Percentiles rank a stretch among this genome's conserved stretches.
These are phyloP conservation scores for Mycena citricolor DNA, from an alignment of 1,284 basidiomycete genomes.

Conservation along the genomic window DNA sequence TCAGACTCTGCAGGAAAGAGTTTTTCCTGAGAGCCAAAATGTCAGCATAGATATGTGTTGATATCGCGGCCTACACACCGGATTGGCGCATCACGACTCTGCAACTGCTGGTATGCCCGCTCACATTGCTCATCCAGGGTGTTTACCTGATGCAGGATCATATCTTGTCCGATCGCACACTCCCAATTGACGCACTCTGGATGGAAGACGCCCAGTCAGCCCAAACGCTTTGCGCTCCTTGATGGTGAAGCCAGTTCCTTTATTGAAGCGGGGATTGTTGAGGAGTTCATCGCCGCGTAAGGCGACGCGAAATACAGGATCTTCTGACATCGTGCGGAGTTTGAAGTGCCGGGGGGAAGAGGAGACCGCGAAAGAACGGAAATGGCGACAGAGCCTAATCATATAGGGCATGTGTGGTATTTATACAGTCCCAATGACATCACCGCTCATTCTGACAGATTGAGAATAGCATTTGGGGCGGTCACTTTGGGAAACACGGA, in stretches of 20 bases:
- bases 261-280: constrained; percentile 67
- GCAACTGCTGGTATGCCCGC: constrained; percentile 69
- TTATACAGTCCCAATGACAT: too few relatives aligned
- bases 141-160: too few relatives aligned
- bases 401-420: too few relatives aligned
- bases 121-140: constrained; percentile 74
- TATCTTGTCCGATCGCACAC: too few relatives aligned
- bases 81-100: constrained; percentile 47
- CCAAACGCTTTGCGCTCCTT: constrained; percentile 71
- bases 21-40: constrained; percentile 44
- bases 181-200: too few relatives aligned
- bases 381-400: too few relatives aligned
- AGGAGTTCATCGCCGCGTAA: constrained; percentile 61
- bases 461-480: too few relatives aligned
- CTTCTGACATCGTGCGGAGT: constrained; percentile 9
- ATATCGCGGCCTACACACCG: constrained; percentile 20
- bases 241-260: constrained; percentile 70
- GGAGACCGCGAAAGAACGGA: too few relatives aligned
- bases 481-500: too few relatives aligned
- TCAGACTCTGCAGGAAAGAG: constrained; percentile 69
- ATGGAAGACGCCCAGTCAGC: constrained; percentile 76
- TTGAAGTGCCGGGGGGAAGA: too few relatives aligned
- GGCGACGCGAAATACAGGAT: constrained; percentile 41
- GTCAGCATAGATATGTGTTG: neutral
- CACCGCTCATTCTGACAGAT: too few relatives aligned